Base-by-base conservation (phyloP, 441 rosid species). In the Erodium chrysanthum region DNA sequence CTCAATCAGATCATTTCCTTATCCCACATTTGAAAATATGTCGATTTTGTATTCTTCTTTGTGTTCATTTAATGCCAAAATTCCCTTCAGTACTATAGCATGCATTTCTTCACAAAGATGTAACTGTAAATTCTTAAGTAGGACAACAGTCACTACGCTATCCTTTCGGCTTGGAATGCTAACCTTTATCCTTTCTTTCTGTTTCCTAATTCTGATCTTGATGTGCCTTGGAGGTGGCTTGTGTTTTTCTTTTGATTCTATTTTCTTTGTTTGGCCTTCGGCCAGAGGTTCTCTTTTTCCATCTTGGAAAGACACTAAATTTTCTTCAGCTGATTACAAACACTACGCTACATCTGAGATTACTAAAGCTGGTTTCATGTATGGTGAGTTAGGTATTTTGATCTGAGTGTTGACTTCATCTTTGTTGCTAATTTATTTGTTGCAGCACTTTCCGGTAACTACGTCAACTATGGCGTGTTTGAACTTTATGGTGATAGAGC, bases 401-500 rank as follows among this genome's bases (percentile, higher is more conserved):
- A 58, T 9, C 33, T 58, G 62, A 58, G 20, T 23, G 25, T 10
- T 10, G 25, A 21, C 29, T 21, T 21, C n/a, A 21, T 58, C 29
- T 10, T 1, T 21, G 2, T 63, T 9, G 14, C 46, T 27, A 29
- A 29, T 29, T 70, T 58, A 23, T 44, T 21, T 21, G 78, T 88
- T 77, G 79, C 94, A 96, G 99, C 97, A 71, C 88, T 96, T 71
- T 79, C 94, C 1, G 99, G 99, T 70, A 92, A 89, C 74, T 92
- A 92, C 73, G 92, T 88, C 75, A 96, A 96, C 81, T 96, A 92
- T 68, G 98, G 99, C 37, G 99, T 96, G 65, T 92, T 96, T 78
- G 99, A 92, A 79, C 86, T 96, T 20, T 96, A 96, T 74, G 99
- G 99, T 18, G 99, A 96, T 81, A 90, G 87, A 79, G 99, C 99